phyloP scores from a whole-genome alignment of 1,284 basidiomycete genomes.

The Melampsora americana region DNA sequence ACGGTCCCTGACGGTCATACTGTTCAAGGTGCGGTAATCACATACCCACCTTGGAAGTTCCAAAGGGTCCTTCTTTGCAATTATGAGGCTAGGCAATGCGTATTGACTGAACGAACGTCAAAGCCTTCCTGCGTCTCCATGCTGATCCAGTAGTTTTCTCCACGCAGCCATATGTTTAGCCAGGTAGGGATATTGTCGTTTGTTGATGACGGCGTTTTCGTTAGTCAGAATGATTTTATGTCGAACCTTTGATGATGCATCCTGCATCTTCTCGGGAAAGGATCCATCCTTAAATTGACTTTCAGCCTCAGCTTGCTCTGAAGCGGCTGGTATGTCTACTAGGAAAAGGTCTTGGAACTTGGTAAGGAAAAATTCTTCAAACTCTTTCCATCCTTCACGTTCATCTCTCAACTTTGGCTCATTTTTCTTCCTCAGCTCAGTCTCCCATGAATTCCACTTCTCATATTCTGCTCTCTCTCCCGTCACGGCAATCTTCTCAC shows the following conservation, averaged over 20 bases:
- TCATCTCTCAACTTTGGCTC: too few relatives aligned
- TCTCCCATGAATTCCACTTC: too few relatives aligned
- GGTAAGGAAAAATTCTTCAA: too few relatives aligned
- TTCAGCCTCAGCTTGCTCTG: background rate
- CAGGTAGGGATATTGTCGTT: constrained; percentile 22
- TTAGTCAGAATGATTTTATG: constrained; percentile 3
- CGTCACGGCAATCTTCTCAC: too few relatives aligned
- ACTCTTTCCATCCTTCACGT: too few relatives aligned
- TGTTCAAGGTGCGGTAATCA: too few relatives aligned
- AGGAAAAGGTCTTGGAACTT: constrained; percentile 11
- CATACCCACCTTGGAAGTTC: too few relatives aligned
- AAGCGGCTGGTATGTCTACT: constrained; percentile 1
- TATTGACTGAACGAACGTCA: constrained; percentile 41
- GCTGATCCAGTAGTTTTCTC: constrained; percentile 41
- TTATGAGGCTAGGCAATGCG: too few relatives aligned
- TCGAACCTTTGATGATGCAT: background rate
- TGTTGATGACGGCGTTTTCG: constrained; percentile 25
- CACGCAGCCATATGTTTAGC: constrained; percentile 23
- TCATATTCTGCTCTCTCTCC: too few relatives aligned
- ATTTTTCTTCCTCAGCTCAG: too few relatives aligned
- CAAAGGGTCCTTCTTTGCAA: too few relatives aligned
- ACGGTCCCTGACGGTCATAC: constrained; percentile 44
- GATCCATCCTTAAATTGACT: background rate
- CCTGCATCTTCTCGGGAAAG: constrained; percentile 2
- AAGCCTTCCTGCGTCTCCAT: constrained; percentile 33